Evolutionary conservation across 768 basidiomycete species (phyloP).

Genomic region (Fistulinella prunicolor): DNA sequence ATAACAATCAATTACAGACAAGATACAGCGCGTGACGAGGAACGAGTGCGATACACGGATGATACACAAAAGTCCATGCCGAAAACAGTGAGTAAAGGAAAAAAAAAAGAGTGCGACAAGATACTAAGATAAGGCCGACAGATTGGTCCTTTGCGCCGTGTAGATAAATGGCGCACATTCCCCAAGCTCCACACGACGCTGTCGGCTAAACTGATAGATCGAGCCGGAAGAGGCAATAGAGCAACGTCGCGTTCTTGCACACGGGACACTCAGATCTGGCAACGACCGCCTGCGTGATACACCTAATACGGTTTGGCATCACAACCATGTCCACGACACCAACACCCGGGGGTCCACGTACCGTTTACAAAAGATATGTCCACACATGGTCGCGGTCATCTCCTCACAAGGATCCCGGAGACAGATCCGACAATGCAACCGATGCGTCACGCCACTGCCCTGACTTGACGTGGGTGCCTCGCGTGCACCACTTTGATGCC

Average conservation of each 20-base stretch:
- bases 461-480: background rate
- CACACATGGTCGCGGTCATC: slow-evolving; percentile 58
- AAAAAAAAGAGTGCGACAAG: background rate
- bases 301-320: slow-evolving; percentile 32
- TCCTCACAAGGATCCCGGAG: slow-evolving; percentile 47
- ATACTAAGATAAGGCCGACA: background rate
- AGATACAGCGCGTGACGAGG: background rate
- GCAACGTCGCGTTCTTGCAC: slow-evolving; percentile 46
- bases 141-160: background rate
- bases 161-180: background rate
- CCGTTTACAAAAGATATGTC: slow-evolving; percentile 61
- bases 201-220: slow-evolving; percentile 37
- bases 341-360: slow-evolving; percentile 22
- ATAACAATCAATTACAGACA: background rate
- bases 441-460: slow-evolving; percentile 3
- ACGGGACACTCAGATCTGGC: slow-evolving; percentile 49
- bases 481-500: too few species aligned
- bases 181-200: too few species aligned
- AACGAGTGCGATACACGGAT: too few species aligned
- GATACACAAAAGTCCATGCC: background rate
- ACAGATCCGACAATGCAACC: slow-evolving; percentile 51
- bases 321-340: too few species aligned
- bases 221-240: slow-evolving; percentile 57
- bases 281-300: slow-evolving; percentile 50
- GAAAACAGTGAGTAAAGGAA: too few species aligned